Evolutionary conservation across 768 basidiomycete species (phyloP).

Genomic region (Roridomyces roridus): DNA sequence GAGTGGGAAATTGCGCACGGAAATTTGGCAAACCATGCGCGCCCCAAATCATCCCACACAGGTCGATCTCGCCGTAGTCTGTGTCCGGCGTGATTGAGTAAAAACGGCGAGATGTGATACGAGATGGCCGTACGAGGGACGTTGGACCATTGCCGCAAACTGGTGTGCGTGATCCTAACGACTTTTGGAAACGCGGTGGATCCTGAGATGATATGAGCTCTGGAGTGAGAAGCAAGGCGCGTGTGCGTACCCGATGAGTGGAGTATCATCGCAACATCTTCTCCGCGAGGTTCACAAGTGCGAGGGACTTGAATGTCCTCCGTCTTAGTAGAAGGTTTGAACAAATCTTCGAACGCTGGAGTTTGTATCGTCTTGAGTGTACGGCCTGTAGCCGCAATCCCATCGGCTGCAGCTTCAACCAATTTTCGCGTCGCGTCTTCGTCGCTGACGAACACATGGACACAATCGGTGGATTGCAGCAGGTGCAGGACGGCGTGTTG

Average conservation of each 20-base stretch:
- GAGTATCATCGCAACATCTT: conserved; percentile 22
- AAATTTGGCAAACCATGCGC: conserved; percentile 20
- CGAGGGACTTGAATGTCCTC: neutral
- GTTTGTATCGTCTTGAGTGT: conserved; percentile 1
- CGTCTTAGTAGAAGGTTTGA: neutral
- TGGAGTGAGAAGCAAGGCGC: too few relatives aligned
- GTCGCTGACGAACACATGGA: conserved; percentile 31
- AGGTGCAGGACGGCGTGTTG: conserved; percentile 53
- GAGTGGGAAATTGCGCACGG: conserved; percentile 18
- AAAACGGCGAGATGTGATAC: neutral
- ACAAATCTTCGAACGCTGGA: conserved; percentile 18
- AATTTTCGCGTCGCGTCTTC: conserved; percentile 29
- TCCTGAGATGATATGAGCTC: conserved; percentile 11
- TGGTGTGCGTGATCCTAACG: conserved; percentile 24
- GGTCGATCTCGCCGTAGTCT: conserved; percentile 32
- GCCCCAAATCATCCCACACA: conserved; percentile 26
- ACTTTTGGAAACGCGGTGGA: conserved; percentile 35
- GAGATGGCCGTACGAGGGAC: conserved; percentile 25
- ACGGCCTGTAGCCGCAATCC: neutral
- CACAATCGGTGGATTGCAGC: conserved; percentile 32
- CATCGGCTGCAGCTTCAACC: conserved; percentile 19
- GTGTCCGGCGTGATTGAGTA: neutral
- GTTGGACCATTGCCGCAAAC: conserved; percentile 19
- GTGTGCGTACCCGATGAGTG: conserved; percentile 30
- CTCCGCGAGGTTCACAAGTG: neutral